These are phyloP conservation scores for Kentomonas sorsogonicus DNA, from an alignment of 208 protist species.

Conservation along the genomic window DNA sequence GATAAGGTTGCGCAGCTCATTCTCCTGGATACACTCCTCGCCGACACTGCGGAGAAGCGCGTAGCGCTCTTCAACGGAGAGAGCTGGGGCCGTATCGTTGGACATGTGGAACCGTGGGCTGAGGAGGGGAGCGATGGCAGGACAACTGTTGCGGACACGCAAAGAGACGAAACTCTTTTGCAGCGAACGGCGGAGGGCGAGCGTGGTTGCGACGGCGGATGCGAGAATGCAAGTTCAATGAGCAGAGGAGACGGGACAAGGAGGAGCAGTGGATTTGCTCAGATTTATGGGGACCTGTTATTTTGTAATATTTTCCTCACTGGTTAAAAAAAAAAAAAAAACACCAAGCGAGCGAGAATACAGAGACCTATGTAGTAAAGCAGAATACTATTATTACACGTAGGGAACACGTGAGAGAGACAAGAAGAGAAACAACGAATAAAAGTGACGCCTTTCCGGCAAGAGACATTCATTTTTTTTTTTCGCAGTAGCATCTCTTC, in stretches of 20 bases:
- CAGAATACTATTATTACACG: neutral
- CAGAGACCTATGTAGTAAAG: neutral
- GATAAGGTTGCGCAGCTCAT: conserved; percentile 90
- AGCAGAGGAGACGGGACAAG: too few species aligned
- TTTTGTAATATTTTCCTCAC: too few species aligned
- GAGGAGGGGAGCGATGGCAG: neutral
- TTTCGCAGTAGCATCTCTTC: too few species aligned
- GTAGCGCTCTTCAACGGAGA: conserved; percentile 69
- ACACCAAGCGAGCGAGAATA: neutral
- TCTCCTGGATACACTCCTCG: conserved; percentile 95
- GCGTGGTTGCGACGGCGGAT: too few species aligned
- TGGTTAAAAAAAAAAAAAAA: neutral
- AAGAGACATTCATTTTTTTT: too few species aligned
- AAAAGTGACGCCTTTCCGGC: too few species aligned
- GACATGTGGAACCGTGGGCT: neutral
- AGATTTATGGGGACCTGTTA: too few species aligned
- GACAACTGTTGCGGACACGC: too few species aligned
- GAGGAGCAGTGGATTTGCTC: too few species aligned
- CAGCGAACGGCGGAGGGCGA: too few species aligned
- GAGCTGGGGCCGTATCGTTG: neutral
- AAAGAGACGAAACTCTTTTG: too few species aligned
- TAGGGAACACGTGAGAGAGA: neutral
- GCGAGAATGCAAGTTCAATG: too few species aligned
- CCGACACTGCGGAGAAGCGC: conserved; percentile 86
- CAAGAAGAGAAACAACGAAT: conserved; percentile 3